Conservation (phyloP, 2,329 filamentous ascomycete species). For the Dendrostoma leiphaemia region DNA sequence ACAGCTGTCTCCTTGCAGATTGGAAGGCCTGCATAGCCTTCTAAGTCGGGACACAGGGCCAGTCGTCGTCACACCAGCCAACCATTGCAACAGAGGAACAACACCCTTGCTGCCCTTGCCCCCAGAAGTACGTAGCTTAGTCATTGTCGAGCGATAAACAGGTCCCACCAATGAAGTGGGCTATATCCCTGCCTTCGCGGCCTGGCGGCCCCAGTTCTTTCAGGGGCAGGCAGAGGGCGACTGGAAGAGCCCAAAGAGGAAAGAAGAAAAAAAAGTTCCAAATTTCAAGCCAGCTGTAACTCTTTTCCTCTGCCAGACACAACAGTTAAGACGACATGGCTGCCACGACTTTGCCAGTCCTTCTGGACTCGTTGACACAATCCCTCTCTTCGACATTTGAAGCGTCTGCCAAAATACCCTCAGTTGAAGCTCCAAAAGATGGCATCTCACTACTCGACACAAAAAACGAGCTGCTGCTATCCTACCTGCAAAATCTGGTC, state of each 20-base stretch:
- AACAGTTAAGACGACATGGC: constrained; percentile 16
- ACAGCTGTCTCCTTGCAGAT: constrained; percentile 2
- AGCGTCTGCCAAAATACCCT: constrained; percentile 59
- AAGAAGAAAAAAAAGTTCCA: constrained; percentile 15
- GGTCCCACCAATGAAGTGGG: background rate
- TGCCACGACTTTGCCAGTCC: constrained; percentile 38
- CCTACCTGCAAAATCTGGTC: constrained; percentile 91
- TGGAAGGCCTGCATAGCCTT: background rate
- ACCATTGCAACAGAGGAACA: background rate
- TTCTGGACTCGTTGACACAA: constrained; percentile 54
- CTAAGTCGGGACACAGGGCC: constrained; percentile 1
- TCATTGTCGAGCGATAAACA: too few species aligned
- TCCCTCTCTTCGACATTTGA: constrained; percentile 64
- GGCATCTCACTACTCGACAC: constrained; percentile 93
- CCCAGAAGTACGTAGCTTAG: background rate
- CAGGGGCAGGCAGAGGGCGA: background rate
- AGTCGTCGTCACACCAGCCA: background rate
- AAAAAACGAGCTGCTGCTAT: constrained; percentile 96
- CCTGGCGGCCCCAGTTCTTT: too few species aligned
- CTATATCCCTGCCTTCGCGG: background rate
- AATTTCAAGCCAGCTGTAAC: background rate
- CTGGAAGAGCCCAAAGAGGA: background rate
- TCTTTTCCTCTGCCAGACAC: background rate
- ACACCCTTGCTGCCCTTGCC: background rate
- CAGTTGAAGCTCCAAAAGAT: constrained; percentile 71